phyloP scores from a whole-genome alignment of 768 basidiomycete species.

The Serendipita sp. region DNA sequence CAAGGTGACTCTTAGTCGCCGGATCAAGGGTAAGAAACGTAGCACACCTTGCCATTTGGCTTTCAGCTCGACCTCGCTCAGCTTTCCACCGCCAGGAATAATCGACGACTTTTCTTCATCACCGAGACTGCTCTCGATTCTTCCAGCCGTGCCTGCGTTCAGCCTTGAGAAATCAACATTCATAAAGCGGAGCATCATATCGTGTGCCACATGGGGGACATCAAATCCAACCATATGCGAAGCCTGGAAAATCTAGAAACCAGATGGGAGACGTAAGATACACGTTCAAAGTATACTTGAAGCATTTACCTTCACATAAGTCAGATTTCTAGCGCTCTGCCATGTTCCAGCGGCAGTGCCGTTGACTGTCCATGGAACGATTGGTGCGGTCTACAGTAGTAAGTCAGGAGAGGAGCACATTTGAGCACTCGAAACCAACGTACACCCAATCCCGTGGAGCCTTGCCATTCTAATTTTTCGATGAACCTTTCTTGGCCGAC shows the following conservation, averaged over 20 bases:
- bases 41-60: constrained; percentile 78
- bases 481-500: constrained; percentile 80
- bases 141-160: constrained; percentile 53
- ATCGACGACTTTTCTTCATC: constrained; percentile 31
- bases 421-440: constrained; percentile 17
- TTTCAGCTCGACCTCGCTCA: constrained; percentile 54
- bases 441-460: constrained; percentile 68
- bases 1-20: not conserved
- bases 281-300: not conserved
- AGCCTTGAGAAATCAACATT: constrained; percentile 72
- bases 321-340: constrained; percentile 76
- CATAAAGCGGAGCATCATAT: constrained; percentile 99
- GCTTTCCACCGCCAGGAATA: constrained; percentile 28
- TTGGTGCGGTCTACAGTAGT: constrained; percentile 34
- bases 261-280: not conserved
- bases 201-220: constrained; percentile 72
- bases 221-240: constrained; percentile 95
- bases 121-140: constrained; percentile 68
- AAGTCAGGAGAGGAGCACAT: not conserved
- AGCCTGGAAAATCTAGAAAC: constrained; percentile 60
- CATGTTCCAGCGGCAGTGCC: constrained; percentile 73
- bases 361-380: constrained; percentile 60
- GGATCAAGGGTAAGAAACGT: constrained; percentile 1
- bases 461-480: constrained; percentile 70
- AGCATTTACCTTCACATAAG: constrained; percentile 65